These are phyloP conservation scores for Kandelia obovata DNA, from an alignment of 345 rosid genomes.

Conservation along the genomic window DNA sequence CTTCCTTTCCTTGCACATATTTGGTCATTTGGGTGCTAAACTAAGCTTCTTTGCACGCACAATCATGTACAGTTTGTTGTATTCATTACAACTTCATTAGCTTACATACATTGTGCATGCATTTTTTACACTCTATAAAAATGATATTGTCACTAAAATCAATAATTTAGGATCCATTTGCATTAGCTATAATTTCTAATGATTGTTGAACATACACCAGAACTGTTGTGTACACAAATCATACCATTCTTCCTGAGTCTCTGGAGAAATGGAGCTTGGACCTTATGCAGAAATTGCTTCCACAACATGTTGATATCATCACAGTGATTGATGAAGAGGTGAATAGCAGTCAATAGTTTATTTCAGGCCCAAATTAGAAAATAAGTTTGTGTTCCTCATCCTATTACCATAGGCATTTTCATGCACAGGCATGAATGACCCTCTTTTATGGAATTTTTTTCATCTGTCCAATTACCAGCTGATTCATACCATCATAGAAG, in stretches of 20 bases:
- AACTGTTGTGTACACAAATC: slow-evolving; percentile 53
- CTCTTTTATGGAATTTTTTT: not conserved
- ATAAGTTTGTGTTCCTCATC: not conserved
- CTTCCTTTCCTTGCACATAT: not conserved
- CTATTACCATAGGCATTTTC: not conserved
- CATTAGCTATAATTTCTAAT: slow-evolving; percentile 1
- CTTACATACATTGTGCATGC: not conserved
- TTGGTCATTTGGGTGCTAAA: too few relatives aligned
- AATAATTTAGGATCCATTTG: not conserved
- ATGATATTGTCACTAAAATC: not conserved
- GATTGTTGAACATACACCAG: slow-evolving; percentile 16
- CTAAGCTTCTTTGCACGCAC: too few relatives aligned
- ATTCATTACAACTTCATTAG: too few relatives aligned
- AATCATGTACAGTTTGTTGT: too few relatives aligned
- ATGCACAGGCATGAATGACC: not conserved
- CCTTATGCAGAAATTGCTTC: slow-evolving; percentile 49
- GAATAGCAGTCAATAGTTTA: not conserved
- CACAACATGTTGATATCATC: slow-evolving; percentile 50
- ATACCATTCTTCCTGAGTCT: slow-evolving; percentile 53
- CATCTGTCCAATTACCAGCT: slow-evolving; percentile 25
- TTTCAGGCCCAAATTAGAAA: not conserved
- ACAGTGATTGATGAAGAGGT: slow-evolving; percentile 47
- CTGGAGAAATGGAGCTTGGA: slow-evolving; percentile 53
- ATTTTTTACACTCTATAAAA: not conserved
- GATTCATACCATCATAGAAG: slow-evolving; percentile 35